phyloP scores from a whole-genome alignment of 371 early-diverging fungal genomes.

The Rhizopus microsporus region DNA sequence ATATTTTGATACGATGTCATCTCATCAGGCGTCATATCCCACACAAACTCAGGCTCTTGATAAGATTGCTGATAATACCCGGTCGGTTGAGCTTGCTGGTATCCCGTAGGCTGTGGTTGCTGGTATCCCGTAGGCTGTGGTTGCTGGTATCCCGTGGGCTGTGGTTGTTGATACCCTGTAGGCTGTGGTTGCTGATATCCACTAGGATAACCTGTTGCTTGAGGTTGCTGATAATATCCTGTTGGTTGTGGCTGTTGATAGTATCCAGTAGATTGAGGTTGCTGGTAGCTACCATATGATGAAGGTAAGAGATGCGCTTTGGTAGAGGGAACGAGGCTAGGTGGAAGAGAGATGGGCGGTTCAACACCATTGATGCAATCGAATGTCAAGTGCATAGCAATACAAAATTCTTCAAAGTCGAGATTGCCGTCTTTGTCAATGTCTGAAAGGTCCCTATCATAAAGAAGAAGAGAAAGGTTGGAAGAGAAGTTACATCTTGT shows the following conservation, averaged over 20 bases:
- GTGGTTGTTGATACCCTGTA: constrained; percentile 24
- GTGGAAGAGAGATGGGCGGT: constrained; percentile 49
- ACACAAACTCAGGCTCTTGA: constrained; percentile 57
- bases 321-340: constrained; percentile 20
- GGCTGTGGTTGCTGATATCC: constrained; percentile 22
- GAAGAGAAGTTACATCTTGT: background rate
- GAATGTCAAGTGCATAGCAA: constrained; percentile 81
- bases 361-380: constrained; percentile 63
- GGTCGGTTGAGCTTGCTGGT: constrained; percentile 44
- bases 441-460: constrained; percentile 78
- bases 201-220: background rate
- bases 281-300: constrained; percentile 34
- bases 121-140: constrained; percentile 27
- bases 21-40: constrained; percentile 76
- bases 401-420: constrained; percentile 87
- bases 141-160: constrained; percentile 23
- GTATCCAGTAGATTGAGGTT: constrained; percentile 42
- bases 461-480: background rate
- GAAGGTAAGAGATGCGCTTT: constrained; percentile 32
- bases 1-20: constrained; percentile 69
- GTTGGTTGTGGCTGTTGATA: constrained; percentile 43
- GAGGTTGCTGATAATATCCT: constrained; percentile 28
- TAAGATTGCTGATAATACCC: constrained; percentile 28
- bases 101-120: constrained; percentile 42
- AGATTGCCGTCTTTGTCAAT: constrained; percentile 88